These are phyloP conservation scores for Lotmaria passim DNA, from an alignment of 208 protist genomes.

Conservation along the genomic window DNA sequence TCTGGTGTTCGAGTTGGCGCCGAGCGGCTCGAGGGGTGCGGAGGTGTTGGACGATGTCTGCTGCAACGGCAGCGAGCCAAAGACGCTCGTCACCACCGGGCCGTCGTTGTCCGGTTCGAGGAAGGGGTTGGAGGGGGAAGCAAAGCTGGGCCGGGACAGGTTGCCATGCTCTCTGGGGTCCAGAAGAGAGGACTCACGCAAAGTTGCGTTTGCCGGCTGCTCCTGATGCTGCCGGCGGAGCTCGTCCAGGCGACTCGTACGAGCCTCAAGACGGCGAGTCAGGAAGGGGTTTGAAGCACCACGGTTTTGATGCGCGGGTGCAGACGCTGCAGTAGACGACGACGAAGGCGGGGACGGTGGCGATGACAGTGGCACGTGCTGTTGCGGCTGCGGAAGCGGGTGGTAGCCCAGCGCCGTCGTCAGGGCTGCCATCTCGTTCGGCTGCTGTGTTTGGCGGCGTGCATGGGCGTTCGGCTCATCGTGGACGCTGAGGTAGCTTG, in stretches of 20 bases:
- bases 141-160: not conserved
- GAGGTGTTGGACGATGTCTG: conserved; percentile 5
- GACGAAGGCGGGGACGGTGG: not conserved
- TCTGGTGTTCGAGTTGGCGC: not conserved
- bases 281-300: conserved; percentile 11
- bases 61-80: conserved; percentile 7
- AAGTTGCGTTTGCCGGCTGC: conserved; percentile 4
- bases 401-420: not conserved
- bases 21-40: conserved; percentile 10
- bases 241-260: not conserved
- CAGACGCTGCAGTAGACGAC: not conserved
- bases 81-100: no score
- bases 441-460: conserved; percentile 11
- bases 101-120: conserved; percentile 7
- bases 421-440: not conserved
- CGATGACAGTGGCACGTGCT: not conserved
- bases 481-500: not conserved
- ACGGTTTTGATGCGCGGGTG: not conserved
- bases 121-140: conserved; percentile 25
- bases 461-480: not conserved
- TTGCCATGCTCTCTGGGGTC: not conserved
- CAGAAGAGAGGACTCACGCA: not conserved
- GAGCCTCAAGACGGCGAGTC: not conserved
- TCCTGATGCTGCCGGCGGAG: conserved; percentile 6
- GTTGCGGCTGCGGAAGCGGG: not conserved